These are phyloP conservation scores for Aulographum hederae DNA, from an alignment of 2,329 filamentous ascomycete species.

Conservation along the genomic window DNA sequence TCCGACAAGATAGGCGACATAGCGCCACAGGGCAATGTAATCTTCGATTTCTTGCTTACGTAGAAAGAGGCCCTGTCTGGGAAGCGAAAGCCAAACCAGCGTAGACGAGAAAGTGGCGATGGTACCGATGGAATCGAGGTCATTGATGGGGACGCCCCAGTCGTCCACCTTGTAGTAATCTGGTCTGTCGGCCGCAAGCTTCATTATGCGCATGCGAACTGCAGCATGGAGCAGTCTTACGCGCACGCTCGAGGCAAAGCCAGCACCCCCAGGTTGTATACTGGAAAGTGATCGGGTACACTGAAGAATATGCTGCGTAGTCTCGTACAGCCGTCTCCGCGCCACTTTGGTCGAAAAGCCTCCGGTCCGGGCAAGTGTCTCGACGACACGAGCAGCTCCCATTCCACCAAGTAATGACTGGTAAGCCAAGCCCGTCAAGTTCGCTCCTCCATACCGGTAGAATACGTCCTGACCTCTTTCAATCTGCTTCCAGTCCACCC, in stretches of 20 bases:
- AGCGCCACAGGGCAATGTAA: conserved; percentile 60
- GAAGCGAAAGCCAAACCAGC: conserved; percentile 49
- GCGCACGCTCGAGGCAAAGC: conserved; percentile 44
- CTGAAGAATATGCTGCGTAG: conserved; percentile 57
- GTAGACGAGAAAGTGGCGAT: conserved; percentile 51
- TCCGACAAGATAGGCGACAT: conserved; percentile 54
- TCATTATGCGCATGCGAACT: conserved; percentile 46
- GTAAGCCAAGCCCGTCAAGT: conserved; percentile 44
- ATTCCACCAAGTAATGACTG: conserved; percentile 51
- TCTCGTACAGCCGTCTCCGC: conserved; percentile 48
- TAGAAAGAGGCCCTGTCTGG: conserved; percentile 53
- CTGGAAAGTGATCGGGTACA: conserved; percentile 46
- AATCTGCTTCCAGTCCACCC: conserved; percentile 67
- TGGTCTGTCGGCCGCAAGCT: conserved; percentile 34
- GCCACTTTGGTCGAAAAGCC: conserved; percentile 54
- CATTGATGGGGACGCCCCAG: conserved; percentile 52
- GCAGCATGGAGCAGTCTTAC: conserved; percentile 52
- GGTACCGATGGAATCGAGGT: conserved; percentile 56
- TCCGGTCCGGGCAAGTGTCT: conserved; percentile 55
- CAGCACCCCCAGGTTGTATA: conserved; percentile 49
- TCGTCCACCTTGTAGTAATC: conserved; percentile 42
- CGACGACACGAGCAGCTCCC: conserved; percentile 54
- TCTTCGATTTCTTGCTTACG: conserved; percentile 43
- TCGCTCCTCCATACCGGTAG: conserved; percentile 54
- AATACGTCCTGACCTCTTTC: conserved; percentile 58